Conservation (phyloP, 2,329 filamentous ascomycete genomes). For the Apiospora sp. region DNA sequence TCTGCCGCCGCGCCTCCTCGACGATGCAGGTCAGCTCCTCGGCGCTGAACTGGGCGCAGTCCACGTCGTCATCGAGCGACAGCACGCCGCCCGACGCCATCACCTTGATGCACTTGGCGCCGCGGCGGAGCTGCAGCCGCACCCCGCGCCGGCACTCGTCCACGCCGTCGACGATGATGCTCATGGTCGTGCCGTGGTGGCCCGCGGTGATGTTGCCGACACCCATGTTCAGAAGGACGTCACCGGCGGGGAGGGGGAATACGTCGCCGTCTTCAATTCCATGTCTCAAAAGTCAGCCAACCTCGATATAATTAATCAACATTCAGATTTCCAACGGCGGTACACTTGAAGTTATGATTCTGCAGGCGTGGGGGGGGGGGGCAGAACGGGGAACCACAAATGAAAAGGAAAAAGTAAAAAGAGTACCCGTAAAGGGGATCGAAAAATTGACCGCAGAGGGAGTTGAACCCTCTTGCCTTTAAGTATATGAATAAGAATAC, state of each 20-base stretch:
- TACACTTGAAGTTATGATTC: not conserved
- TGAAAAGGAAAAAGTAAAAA: not conserved
- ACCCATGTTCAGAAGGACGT: conserved; percentile 45
- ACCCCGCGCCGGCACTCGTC: conserved; percentile 51
- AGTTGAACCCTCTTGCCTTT: conserved; percentile 15
- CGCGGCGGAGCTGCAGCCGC: conserved; percentile 49
- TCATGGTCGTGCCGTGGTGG: conserved; percentile 40
- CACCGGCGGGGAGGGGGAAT: conserved; percentile 44
- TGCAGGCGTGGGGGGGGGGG: not conserved
- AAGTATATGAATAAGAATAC: conserved; percentile 5
- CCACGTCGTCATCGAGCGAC: conserved; percentile 49
- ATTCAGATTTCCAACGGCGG: not conserved
- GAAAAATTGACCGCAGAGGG: not conserved
- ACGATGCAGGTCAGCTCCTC: conserved; percentile 50
- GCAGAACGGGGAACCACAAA: not conserved
- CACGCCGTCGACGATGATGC: conserved; percentile 47
- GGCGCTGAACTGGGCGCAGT: conserved; percentile 48
- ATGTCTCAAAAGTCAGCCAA: not conserved
- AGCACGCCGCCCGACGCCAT: conserved; percentile 50
- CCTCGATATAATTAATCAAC: not conserved
- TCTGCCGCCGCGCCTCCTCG: conserved; percentile 46
- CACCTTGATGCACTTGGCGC: conserved; percentile 51
- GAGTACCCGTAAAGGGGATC: not conserved
- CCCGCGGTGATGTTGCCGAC: conserved; percentile 41
- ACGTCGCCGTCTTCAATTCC: conserved; percentile 41